These are phyloP conservation scores for Aspergillus sp. DNA, from an alignment of 2,329 filamentous ascomycete species.

Conservation along the genomic window DNA sequence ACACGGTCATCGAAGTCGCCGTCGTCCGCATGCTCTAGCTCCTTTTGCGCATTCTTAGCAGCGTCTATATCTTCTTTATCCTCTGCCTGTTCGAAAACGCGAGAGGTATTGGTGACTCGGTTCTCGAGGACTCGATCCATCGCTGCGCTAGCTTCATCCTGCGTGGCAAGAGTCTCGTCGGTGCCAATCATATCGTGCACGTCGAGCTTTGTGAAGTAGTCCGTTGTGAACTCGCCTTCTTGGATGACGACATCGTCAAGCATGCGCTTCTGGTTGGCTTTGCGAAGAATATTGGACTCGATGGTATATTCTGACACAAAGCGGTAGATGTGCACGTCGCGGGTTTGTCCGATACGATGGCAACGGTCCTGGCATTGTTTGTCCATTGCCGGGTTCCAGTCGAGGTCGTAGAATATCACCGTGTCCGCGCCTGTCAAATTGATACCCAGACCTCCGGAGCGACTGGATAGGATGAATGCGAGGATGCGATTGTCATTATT, in stretches of 20 bases:
- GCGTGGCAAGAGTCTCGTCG: constrained; percentile 55
- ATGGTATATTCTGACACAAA: constrained; percentile 93
- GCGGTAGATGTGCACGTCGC: constrained; percentile 97
- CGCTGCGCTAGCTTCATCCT: constrained; percentile 74
- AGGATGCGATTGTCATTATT: constrained; percentile 91
- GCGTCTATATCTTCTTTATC: constrained; percentile 89
- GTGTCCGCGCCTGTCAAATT: constrained; percentile 96
- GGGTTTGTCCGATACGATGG: constrained; percentile 94
- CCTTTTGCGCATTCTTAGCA: constrained; percentile 82
- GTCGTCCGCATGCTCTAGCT: constrained; percentile 79
- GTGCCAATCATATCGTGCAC: constrained; percentile 68
- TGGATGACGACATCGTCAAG: constrained; percentile 98
- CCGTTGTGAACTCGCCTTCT: constrained; percentile 95
- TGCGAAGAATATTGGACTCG: constrained; percentile 94
- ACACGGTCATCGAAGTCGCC: constrained; percentile 75
- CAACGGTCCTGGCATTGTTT: constrained; percentile 98
- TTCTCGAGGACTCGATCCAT: constrained; percentile 82
- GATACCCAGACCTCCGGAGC: constrained; percentile 91
- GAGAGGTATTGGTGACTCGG: constrained; percentile 63
- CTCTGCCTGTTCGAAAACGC: constrained; percentile 83
- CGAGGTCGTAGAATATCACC: constrained; percentile 97
- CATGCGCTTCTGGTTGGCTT: constrained; percentile 96
- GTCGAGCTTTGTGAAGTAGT: constrained; percentile 80
- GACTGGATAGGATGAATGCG: constrained; percentile 91
- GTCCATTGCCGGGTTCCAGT: constrained; percentile 99